phyloP scores from a whole-genome alignment of 2,329 filamentous ascomycete genomes.

The Neofusicoccum kwambonambiense region DNA sequence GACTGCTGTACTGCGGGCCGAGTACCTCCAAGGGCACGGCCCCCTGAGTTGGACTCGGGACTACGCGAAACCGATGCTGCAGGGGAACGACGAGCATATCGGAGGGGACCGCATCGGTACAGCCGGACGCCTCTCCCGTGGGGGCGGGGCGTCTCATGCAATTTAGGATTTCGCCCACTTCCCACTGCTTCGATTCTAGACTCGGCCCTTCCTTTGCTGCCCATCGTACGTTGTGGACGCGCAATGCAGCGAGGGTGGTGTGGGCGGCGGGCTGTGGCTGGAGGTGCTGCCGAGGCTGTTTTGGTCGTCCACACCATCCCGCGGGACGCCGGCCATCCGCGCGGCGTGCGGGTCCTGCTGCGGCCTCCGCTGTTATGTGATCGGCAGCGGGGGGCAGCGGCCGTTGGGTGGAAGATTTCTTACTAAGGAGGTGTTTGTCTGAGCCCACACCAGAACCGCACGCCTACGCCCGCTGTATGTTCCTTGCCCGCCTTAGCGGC shows the following conservation, averaged over 20 bases:
- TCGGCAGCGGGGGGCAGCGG: background rate
- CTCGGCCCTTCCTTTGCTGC: background rate
- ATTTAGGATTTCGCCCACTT: background rate
- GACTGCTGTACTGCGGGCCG: background rate
- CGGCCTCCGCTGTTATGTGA: background rate
- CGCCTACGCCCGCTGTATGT: background rate
- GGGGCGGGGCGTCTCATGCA: background rate
- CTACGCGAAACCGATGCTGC: background rate
- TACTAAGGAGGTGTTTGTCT: background rate
- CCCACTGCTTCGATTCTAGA: background rate
- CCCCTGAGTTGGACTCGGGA: background rate
- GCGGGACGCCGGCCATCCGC: background rate
- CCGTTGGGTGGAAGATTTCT: background rate
- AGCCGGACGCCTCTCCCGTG: background rate
- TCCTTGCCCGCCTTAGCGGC: background rate
- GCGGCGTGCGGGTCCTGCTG: too few species aligned
- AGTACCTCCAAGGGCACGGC: background rate
- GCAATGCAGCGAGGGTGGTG: background rate
- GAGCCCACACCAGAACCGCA: too few species aligned
- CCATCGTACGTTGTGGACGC: background rate
- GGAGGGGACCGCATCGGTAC: background rate
- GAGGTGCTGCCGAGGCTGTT: background rate
- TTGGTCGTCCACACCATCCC: background rate
- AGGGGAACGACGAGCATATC: background rate
- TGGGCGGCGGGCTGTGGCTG: background rate